Percentiles rank a stretch among this genome's conserved stretches.
phyloP scores from a whole-genome alignment of 352 stramenopile genomes.

The Phytophthora sp. region DNA sequence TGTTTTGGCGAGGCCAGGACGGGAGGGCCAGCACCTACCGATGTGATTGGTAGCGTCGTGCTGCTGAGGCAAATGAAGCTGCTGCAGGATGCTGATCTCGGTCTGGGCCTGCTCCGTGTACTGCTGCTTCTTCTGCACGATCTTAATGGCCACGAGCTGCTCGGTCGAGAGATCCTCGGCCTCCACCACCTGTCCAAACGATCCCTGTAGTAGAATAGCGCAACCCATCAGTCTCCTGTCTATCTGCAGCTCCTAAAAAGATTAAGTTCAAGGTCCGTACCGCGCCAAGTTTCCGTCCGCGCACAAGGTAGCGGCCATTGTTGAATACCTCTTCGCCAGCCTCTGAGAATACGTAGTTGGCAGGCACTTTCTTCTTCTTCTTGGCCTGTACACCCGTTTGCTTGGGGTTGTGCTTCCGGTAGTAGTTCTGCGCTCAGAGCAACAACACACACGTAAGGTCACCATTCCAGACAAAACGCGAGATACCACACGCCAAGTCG shows the following conservation, averaged over 20 bases:
- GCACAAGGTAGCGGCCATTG: slow-evolving; percentile 78
- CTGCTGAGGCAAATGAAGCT: slow-evolving; percentile 81
- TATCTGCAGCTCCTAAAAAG: not conserved
- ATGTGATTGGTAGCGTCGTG: slow-evolving; percentile 91
- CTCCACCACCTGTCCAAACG: slow-evolving; percentile 86
- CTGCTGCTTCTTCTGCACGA: slow-evolving; percentile 98
- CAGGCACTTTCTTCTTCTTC: slow-evolving; percentile 67
- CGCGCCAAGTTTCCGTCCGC: slow-evolving; percentile 70
- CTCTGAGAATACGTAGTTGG: slow-evolving; percentile 66
- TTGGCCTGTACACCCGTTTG: slow-evolving; percentile 47
- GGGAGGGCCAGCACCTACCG: slow-evolving; percentile 58
- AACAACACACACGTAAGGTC: slow-evolving; percentile 10
- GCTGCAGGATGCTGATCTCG: slow-evolving; percentile 96
- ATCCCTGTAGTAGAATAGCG: slow-evolving; percentile 53
- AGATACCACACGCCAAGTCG: no score
- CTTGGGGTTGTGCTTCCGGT: slow-evolving; percentile 71
- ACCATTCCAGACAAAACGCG: no score
- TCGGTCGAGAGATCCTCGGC: slow-evolving; percentile 77
- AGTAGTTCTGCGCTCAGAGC: slow-evolving; percentile 81
- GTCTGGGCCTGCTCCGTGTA: slow-evolving; percentile 97
- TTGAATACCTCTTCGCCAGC: slow-evolving; percentile 75
- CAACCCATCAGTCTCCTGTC: slow-evolving; percentile 24
- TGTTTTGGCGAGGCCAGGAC: no score
- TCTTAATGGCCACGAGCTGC: slow-evolving; percentile 97
- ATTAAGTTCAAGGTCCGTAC: slow-evolving; percentile 36